Percentiles rank a stretch among this genome's conserved stretches.
phyloP scores from a whole-genome alignment of 2,329 filamentous ascomycete species.

The Trichoderma sp. region DNA sequence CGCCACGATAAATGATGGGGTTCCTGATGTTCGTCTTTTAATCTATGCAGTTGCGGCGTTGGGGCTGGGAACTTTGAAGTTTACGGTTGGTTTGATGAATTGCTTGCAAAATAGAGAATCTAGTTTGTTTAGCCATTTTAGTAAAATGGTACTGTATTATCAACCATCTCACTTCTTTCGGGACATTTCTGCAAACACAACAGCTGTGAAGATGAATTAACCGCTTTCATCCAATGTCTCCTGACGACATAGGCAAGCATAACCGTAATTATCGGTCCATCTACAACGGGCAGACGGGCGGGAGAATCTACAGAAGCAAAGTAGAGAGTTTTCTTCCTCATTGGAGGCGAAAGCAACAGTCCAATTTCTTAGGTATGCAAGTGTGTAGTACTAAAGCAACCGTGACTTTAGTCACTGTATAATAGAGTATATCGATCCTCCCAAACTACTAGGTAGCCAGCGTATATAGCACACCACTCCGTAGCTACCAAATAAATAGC shows the following conservation, averaged over 20 bases:
- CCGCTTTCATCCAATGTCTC: background rate
- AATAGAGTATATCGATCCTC: background rate
- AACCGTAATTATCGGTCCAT: background rate
- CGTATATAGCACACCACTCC: background rate
- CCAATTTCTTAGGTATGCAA: background rate
- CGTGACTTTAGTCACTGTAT: background rate
- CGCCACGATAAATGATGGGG: constrained; percentile 31
- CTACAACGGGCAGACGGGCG: background rate
- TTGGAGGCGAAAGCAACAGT: background rate
- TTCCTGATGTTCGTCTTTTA: background rate
- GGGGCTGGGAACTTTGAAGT: constrained; percentile 6
- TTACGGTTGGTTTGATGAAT: background rate
- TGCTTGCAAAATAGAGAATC: constrained; percentile 1
- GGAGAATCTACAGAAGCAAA: background rate
- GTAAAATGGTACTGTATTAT: background rate
- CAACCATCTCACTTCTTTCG: background rate
- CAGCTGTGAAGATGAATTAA: background rate
- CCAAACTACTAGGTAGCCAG: background rate
- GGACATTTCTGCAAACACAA: background rate
- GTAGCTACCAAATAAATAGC: background rate
- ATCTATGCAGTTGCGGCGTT: constrained; percentile 9
- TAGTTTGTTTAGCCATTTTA: background rate
- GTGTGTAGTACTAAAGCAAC: background rate
- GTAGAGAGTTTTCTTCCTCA: background rate
- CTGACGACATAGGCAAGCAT: background rate